A percentile compares a stretch with the other conserved stretches of the same genome.
Evolutionary conservation across 2,329 filamentous ascomycete genomes (phyloP).

Genomic region (Diplodia mutila): DNA sequence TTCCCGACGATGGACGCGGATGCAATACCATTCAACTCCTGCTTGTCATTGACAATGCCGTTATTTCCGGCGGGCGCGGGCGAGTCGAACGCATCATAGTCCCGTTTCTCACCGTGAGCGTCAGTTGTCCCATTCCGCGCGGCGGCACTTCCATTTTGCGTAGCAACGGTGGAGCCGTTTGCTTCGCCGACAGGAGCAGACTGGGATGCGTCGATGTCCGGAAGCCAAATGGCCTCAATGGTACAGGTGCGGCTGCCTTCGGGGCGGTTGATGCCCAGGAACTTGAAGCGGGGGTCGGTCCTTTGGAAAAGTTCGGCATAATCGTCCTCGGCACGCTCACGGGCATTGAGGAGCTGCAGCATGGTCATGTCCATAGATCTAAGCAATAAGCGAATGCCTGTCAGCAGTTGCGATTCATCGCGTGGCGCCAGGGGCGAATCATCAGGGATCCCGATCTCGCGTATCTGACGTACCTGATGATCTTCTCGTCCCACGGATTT

Average conservation of each 20-base stretch:
- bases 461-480: slow-evolving; percentile 24
- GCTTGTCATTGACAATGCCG: neutral
- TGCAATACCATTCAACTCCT: neutral
- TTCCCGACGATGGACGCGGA: slow-evolving; percentile 5
- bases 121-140: neutral
- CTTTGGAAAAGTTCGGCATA: slow-evolving; percentile 25
- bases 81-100: neutral
- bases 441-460: neutral
- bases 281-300: slow-evolving; percentile 28
- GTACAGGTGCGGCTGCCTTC: slow-evolving; percentile 24
- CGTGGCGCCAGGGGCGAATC: neutral
- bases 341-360: slow-evolving; percentile 25
- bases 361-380: slow-evolving; percentile 28
- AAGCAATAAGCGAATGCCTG: neutral
- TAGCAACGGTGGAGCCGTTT: neutral
- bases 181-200: neutral
- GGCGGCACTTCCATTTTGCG: too few relatives aligned
- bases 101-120: neutral
- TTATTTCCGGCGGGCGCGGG: neutral
- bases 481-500: slow-evolving; percentile 27
- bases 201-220: neutral
- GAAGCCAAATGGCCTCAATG: slow-evolving; percentile 26
- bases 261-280: slow-evolving; percentile 19
- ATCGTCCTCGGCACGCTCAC: slow-evolving; percentile 26
- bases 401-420: neutral